Percentiles rank a stretch among this genome's conserved stretches.
phyloP scores from a whole-genome alignment of 169 alveolate genomes.

The Cystoisospora suis region DNA sequence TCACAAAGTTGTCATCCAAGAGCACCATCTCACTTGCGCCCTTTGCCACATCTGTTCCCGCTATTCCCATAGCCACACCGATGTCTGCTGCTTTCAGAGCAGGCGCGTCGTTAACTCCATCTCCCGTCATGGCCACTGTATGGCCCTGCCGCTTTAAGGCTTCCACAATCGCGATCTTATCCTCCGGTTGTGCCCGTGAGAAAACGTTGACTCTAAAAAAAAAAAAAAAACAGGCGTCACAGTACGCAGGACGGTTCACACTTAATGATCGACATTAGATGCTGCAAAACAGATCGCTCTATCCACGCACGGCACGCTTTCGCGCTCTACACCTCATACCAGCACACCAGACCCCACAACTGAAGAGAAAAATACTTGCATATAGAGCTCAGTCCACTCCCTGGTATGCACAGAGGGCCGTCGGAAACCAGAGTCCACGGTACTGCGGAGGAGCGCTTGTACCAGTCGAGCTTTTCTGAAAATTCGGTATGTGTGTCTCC shows the following conservation, averaged over 20 bases:
- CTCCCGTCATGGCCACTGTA: slow-evolving; percentile 94
- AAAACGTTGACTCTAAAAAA: slow-evolving; percentile 74
- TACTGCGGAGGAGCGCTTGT: too few species aligned
- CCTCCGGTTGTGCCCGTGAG: slow-evolving; percentile 91
- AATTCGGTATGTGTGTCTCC: too few species aligned
- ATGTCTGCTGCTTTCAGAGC: slow-evolving; percentile 94
- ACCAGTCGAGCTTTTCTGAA: too few species aligned
- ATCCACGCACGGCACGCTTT: neutral
- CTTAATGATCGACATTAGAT: too few species aligned
- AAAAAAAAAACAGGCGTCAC: neutral
- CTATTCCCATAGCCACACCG: slow-evolving; percentile 98
- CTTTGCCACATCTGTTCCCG: slow-evolving; percentile 99
- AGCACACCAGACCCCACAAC: neutral
- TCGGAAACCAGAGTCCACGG: too few species aligned
- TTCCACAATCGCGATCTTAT: slow-evolving; percentile 89
- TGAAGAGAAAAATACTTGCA: neutral
- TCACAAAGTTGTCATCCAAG: slow-evolving; percentile 96
- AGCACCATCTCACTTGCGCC: slow-evolving; percentile 99
- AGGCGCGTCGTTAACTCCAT: slow-evolving; percentile 94
- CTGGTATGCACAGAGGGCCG: too few species aligned
- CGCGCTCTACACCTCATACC: neutral
- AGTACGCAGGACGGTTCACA: too few species aligned
- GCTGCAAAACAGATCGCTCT: neutral
- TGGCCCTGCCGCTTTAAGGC: slow-evolving; percentile 85
- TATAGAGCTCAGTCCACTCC: too few species aligned